Evolutionary conservation across 768 basidiomycete genomes (phyloP), one percentile per base, ranked within the genome.

Genomic region (Auricularia heimuer): DNA sequence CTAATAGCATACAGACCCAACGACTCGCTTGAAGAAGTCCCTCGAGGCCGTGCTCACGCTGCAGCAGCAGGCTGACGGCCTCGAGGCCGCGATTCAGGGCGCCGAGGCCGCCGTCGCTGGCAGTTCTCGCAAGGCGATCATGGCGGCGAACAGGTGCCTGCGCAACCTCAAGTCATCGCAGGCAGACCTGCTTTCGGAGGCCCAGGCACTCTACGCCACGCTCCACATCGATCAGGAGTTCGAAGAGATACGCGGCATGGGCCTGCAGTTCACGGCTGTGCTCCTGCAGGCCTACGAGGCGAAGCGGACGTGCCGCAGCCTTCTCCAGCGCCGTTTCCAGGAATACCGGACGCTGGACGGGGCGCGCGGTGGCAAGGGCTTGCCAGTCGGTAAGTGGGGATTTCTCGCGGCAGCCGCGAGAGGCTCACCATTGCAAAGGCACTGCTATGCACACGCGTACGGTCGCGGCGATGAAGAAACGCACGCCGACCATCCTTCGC

Each of bases 261-360:
- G 71, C 14, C 63, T 74, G 3, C 69, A 74, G 8, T 77, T 77
- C 64, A 69, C 77, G 1, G 65, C 65, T 2, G 71, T 67, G 0
- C 73, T 80, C 0, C 64, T 80, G 0, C 69, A 77, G 64, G 75
- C 73, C 3, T 69, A 71, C 0, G 76, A 79, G 65, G 69, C 78
- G 34, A 80, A 79, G 63, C 76, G 77, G 16, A 77, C 75, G 61
- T 76, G 79, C 7, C 65, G 72, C 7, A 75, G 75, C 63, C 66
- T 69, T 11, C 75, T 73, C 0, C 70, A 77, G 10, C 70, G 72
- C 0, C 72, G 71, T 16, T 77, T 79, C 54, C 75, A 75, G 35
- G 76, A 78, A 54, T 76, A 74, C 73, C 76, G 78, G 18, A 70
- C 68, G 16, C 67, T 77, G 1, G 74, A 77, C 62, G 72, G 71